Conservation (phyloP, 169 alveolate genomes). For the Cyclospora cayetanensis region DNA sequence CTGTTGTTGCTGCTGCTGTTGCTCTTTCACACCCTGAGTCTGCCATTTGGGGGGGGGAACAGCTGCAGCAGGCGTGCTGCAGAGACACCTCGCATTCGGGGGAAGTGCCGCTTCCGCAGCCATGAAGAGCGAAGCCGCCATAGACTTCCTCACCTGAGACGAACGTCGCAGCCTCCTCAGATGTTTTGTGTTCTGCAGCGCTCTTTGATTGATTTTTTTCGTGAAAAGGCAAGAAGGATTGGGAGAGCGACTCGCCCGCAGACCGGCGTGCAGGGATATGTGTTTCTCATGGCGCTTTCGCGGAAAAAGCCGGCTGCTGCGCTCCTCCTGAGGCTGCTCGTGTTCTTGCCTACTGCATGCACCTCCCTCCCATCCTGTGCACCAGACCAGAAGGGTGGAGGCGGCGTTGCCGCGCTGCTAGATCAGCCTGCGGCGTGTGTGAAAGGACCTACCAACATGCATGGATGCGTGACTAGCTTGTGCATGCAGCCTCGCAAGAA, state of each 20-base stretch:
- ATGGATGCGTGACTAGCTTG: neutral
- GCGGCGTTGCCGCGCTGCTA: no score
- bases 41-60: no score
- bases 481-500: neutral
- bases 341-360: neutral
- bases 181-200: neutral
- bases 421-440: no score
- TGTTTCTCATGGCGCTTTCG: no score
- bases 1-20: conserved; percentile 2
- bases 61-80: no score
- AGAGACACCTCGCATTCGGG: neutral
- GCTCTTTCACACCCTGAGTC: no score
- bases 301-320: no score
- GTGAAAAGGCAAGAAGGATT: no score
- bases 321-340: conserved; percentile 12
- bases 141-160: neutral
- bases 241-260: no score
- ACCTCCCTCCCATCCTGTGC: no score
- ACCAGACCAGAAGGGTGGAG: no score
- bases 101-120: conserved; percentile 23
- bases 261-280: no score
- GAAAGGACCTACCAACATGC: neutral
- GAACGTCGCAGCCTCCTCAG: neutral
- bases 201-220: neutral
- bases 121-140: conserved; percentile 6